Conservation (phyloP, 257 asterid genomes). For the Linaria vulgaris region DNA sequence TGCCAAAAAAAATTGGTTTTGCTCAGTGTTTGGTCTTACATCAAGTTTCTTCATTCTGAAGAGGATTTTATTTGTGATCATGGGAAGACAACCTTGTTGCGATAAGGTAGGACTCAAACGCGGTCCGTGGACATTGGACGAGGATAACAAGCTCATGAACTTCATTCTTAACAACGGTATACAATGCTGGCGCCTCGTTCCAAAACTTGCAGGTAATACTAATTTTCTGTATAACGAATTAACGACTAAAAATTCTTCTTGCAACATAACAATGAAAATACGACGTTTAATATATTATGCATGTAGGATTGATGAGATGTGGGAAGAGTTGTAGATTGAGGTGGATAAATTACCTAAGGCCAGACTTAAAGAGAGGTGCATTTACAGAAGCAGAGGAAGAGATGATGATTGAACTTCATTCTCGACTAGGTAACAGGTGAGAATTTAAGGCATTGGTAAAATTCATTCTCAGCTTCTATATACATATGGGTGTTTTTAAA, state of each 20-base stretch:
- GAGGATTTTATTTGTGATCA: constrained; percentile 7
- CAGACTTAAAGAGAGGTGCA: constrained; percentile 82
- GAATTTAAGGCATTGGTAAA: background rate
- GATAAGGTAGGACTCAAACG: constrained; percentile 72
- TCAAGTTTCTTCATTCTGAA: background rate
- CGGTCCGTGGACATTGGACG: constrained; percentile 87
- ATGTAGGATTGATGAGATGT: constrained; percentile 75
- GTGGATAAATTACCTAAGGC: constrained; percentile 84
- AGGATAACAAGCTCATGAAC: constrained; percentile 75
- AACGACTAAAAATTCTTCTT: too few species aligned
- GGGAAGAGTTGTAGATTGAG: constrained; percentile 89
- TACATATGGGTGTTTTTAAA: background rate
- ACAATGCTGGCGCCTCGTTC: constrained; percentile 82
- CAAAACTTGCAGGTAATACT: constrained; percentile 66
- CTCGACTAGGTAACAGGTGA: constrained; percentile 80
- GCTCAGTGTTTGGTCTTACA: background rate
- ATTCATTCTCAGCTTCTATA: background rate
- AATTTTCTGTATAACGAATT: too few species aligned
- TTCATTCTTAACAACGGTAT: constrained; percentile 86
- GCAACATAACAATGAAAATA: background rate
- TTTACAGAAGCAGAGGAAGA: constrained; percentile 81
- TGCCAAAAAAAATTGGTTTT: background rate
- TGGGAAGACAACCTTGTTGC: constrained; percentile 93
- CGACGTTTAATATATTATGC: background rate
- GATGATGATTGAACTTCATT: constrained; percentile 78